Evolutionary conservation across 768 basidiomycete genomes (phyloP), one percentile per base, ranked within the genome.

Genomic region (Boletus fagicola): DNA sequence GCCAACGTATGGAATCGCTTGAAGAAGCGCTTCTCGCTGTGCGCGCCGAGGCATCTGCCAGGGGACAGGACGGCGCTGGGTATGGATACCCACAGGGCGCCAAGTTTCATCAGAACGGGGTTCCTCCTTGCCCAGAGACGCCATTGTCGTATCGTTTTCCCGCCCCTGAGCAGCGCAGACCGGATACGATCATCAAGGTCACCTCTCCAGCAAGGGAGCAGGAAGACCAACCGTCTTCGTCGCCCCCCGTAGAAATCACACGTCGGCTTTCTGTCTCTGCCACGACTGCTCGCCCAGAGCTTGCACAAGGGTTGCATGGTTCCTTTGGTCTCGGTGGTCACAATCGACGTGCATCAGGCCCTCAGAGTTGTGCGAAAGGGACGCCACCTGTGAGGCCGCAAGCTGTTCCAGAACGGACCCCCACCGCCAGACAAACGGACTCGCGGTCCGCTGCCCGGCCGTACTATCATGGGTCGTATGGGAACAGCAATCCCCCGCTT

Each of bases 1-100:
- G 80, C 53, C 76, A 83, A 31, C 77, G 86, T 35, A 79, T 92
- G 46, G 85, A 87, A 49, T 88, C 90, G 62, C 74, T 92, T 44
- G 89, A 90, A 66, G 82, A 68, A 56, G 72, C 72, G 47, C 68
- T 80, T 13, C 68, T 71, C 26, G 60, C 56, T 38, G 65, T 60
- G 60, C 66, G 70, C 15, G 66, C 64, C 4, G 68, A 68, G 48
- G 49, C 57, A 30, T 60, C 63, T 36, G 42, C 49, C 26, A 63
- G 57, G 35, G 61, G 36, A 22, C 66, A 61, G 48, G 64, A 61
- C 9, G 45, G 48, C 3, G 39, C 49, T 22, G 59, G 60, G 38
- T 59, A 60, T 52, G 63, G 51, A 35, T 61, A 63, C 48, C 49
- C 68, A 18, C 72, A 64, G 26, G 50, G 57, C 20, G 12, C 44